These are phyloP conservation scores for Avicennia marina DNA, from an alignment of 257 asterid species.

Conservation along the genomic window DNA sequence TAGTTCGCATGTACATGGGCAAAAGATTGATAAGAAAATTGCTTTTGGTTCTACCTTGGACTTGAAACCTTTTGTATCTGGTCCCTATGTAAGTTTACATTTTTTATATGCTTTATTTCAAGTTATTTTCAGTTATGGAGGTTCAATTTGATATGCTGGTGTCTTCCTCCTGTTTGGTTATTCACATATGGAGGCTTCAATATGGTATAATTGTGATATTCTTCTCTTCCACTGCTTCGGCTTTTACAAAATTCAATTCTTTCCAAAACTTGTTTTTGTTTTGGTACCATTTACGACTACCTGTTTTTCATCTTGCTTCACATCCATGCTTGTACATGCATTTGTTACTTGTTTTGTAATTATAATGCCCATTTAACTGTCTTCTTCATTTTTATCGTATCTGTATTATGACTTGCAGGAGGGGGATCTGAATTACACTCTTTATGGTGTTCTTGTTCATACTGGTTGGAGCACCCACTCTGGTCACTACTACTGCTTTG, in stretches of 20 bases:
- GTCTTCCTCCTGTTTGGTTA: not conserved
- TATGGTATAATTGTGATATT: not conserved
- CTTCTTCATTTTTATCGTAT: not conserved
- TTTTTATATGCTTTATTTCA: too few species aligned
- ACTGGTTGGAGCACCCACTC: slow-evolving; percentile 96
- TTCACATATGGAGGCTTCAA: not conserved
- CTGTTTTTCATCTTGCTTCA: slow-evolving; percentile 10
- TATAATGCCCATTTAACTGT: too few species aligned
- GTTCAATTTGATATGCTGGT: not conserved
- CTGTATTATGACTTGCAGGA: slow-evolving; percentile 44
- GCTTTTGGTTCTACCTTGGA: slow-evolving; percentile 66
- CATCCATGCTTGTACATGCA: too few species aligned
- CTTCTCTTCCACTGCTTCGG: slow-evolving; percentile 1
- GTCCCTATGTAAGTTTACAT: slow-evolving; percentile 63
- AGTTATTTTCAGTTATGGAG: not conserved
- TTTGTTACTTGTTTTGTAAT: too few species aligned
- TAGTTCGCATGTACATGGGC: slow-evolving; percentile 56
- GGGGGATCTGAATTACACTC: slow-evolving; percentile 81
- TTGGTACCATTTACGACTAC: not conserved
- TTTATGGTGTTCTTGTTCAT: slow-evolving; percentile 96
- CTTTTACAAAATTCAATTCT: not conserved
- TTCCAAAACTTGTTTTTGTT: not conserved
- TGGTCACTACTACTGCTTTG: slow-evolving; percentile 97
- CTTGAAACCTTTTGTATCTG: slow-evolving; percentile 79
- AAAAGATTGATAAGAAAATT: slow-evolving; percentile 65